Conservation (phyloP, 1,284 basidiomycete species). For the Meira miltonrushii region DNA sequence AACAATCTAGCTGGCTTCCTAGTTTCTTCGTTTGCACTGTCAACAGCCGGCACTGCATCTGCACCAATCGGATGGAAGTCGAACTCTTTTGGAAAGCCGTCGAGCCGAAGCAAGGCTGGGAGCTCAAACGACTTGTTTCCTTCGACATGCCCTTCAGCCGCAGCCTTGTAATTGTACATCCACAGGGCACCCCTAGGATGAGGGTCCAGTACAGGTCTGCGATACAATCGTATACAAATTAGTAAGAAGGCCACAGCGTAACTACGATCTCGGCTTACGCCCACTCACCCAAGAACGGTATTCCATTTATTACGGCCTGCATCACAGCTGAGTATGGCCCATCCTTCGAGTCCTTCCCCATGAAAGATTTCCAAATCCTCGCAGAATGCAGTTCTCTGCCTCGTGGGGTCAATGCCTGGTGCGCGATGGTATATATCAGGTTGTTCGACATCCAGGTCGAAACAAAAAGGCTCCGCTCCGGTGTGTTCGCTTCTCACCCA, state of each 20-base stretch:
- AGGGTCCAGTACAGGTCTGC: neutral
- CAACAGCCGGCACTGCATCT: neutral
- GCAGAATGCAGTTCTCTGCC: conserved; percentile 13
- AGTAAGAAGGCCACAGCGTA: neutral
- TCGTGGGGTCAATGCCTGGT: conserved; percentile 5
- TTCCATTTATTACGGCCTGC: conserved; percentile 20
- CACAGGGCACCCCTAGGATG: conserved; percentile 17
- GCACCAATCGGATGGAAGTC: conserved; percentile 28
- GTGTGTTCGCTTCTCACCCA: no score
- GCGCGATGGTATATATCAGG: neutral
- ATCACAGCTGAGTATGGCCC: conserved; percentile 25
- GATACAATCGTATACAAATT: neutral
- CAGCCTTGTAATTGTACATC: conserved; percentile 14
- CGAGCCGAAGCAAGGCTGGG: conserved; percentile 10
- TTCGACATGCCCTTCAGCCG: neutral
- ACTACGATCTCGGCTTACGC: neutral
- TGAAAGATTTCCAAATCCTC: conserved; percentile 22
- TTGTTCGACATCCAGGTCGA: no score
- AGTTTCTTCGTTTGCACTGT: neutral
- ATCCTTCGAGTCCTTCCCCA: conserved; percentile 3
- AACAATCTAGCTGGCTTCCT: conserved; percentile 6
- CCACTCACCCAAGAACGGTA: conserved; percentile 25
- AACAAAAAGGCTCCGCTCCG: no score
- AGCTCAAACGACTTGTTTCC: neutral
- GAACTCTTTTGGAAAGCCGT: conserved; percentile 11